phyloP scores from a whole-genome alignment of 495 filamentous ascomycete genomes.

The Annulohypoxylon stygium region DNA sequence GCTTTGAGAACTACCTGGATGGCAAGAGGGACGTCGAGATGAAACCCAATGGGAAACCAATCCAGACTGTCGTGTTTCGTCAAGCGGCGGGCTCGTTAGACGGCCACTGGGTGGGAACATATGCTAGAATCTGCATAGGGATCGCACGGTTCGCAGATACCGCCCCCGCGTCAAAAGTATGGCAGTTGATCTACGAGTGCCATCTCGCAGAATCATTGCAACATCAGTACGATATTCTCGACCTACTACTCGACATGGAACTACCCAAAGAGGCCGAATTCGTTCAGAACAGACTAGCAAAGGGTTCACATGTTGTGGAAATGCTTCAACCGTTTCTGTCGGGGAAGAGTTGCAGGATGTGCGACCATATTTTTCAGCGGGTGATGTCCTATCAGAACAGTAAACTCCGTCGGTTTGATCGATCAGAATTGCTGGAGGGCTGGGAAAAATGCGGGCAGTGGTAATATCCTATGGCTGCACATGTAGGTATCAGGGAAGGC shows the following conservation, averaged over 20 bases:
- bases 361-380: background rate
- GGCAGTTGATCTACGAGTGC: conserved; percentile 22
- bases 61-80: conserved; percentile 17
- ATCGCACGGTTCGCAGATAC: conserved; percentile 18
- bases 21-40: background rate
- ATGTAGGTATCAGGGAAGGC: background rate
- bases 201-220: background rate
- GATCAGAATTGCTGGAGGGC: background rate
- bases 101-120: conserved; percentile 20
- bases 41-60: background rate
- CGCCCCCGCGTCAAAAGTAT: background rate
- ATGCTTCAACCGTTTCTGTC: background rate
- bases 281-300: conserved; percentile 1
- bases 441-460: background rate
- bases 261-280: conserved; percentile 15
- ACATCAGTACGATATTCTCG: conserved; percentile 14
- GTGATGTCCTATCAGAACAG: background rate
- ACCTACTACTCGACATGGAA: conserved; percentile 19
- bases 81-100: conserved; percentile 17
- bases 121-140: conserved; percentile 15
- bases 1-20: conserved; percentile 7
- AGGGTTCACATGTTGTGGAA: background rate
- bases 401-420: background rate
- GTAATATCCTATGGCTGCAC: background rate
- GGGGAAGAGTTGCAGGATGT: background rate